These are phyloP conservation scores for Paramecium sexaurelia DNA, from an alignment of 73 alveolate species.

Conservation along the genomic window DNA sequence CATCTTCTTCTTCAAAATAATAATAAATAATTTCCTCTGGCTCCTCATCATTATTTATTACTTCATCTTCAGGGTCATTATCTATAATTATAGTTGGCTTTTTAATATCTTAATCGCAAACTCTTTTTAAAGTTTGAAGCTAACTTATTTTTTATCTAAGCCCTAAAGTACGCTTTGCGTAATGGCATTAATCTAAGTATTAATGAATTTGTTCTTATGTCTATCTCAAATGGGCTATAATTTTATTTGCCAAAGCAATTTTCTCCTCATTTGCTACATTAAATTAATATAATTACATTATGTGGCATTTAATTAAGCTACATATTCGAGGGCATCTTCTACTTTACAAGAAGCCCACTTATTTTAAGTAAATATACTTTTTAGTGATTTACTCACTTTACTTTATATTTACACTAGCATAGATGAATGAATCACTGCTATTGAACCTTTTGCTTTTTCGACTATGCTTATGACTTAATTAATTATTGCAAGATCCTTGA, in stretches of 20 bases:
- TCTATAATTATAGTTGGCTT: conserved; percentile 5
- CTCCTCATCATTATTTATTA: background rate
- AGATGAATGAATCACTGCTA: background rate
- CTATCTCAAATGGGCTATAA: background rate
- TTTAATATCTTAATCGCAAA: background rate
- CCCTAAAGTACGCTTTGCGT: background rate
- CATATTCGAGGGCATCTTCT: conserved; percentile 19
- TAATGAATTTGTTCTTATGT: background rate
- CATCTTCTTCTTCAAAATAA: conserved; percentile 19
- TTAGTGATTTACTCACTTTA: background rate
- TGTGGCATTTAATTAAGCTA: background rate
- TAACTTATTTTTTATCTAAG: background rate
- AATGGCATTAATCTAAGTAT: conserved; percentile 8
- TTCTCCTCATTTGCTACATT: background rate
- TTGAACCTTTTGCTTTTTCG: background rate
- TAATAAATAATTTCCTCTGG: background rate
- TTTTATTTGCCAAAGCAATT: conserved; percentile 3
- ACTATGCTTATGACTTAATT: conserved; percentile 37
- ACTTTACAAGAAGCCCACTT: conserved; percentile 17
- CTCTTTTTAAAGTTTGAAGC: background rate
- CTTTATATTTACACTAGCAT: background rate
- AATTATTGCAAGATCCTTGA: conserved; percentile 21
- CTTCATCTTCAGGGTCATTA: background rate
- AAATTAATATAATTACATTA: background rate
- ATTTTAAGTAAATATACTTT: background rate